Evolutionary conservation across 768 basidiomycete species (phyloP), one percentile per base, ranked within the genome.

Genomic region (Hericium alpestre): DNA sequence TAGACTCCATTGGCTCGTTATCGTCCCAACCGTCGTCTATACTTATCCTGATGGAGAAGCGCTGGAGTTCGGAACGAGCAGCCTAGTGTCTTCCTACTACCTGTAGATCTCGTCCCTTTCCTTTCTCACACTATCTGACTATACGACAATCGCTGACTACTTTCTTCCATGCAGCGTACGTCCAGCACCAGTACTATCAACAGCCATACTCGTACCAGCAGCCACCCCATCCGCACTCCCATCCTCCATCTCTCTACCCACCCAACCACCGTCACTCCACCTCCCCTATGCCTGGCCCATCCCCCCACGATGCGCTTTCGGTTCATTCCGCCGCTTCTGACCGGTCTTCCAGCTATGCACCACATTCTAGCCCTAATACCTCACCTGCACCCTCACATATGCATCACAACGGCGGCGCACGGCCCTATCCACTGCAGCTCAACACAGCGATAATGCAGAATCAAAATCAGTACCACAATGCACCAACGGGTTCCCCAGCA

Each of bases 361-460:
- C 57, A 46, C n/a, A 46, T 46, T n/a, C 43, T 9, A 46, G 43
- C 43, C 43, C 43, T n/a, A n/a, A 46, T 20, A 20, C 43, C 2
- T 46, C 43, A 8, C 43, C 43, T n/a, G n/a, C 43, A 20, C 43
- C 43, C 43, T 20, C 43, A n/a, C 43, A n/a, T 7, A 16, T 10
- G 13, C 20, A 46, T 18, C 61, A 65, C 39, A 46, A 46, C 43
- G 49, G 49, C 49, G 25, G 15, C 8, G 69, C 71, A 53, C 72
- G 73, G 54, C 74, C 75, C 37, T 72, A 77, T 62, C 74, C 79
- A n/a, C 76, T 82, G 39, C 82, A 84, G 67, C 76, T 86, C 43
- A 81, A 84, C 66, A 81, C 82, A 22, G 67, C 69, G 51, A 67
- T 74, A 43, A 71, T 65, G 63, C 49, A 54, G 25, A 58, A 57